These are phyloP conservation scores for Teratosphaeria nubilosa DNA, from an alignment of 2,329 filamentous ascomycete species.

Conservation along the genomic window DNA sequence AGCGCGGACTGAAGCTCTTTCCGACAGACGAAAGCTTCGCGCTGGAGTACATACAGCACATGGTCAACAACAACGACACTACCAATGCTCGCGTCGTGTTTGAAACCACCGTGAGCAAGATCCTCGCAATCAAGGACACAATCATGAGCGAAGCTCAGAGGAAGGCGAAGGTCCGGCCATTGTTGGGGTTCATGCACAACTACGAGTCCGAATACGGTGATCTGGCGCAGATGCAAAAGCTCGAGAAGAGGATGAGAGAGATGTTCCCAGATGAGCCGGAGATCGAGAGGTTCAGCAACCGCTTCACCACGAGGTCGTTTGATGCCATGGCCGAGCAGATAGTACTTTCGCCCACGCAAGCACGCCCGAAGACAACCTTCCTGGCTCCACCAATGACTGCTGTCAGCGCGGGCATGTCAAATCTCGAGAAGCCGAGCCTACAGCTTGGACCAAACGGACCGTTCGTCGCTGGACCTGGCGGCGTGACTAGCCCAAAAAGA, in stretches of 20 bases:
- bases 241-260: constrained; percentile 87
- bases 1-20: constrained; percentile 85
- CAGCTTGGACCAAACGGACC: constrained; percentile 25
- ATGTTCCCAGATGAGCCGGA: constrained; percentile 83
- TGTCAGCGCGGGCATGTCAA: constrained; percentile 11
- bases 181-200: constrained; percentile 88
- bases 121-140: constrained; percentile 45
- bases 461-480: constrained; percentile 16
- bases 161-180: constrained; percentile 59
- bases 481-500: constrained; percentile 31
- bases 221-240: constrained; percentile 75
- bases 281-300: constrained; percentile 62
- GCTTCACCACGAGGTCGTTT: constrained; percentile 61
- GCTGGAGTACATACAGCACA: constrained; percentile 88
- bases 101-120: constrained; percentile 78
- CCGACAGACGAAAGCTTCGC: constrained; percentile 90
- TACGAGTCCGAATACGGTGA: constrained; percentile 94
- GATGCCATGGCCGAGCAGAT: constrained; percentile 73
- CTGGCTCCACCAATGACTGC: neutral
- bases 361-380: constrained; percentile 32
- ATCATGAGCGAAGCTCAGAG: constrained; percentile 32
- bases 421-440: neutral
- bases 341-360: constrained; percentile 76
- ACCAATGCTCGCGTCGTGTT: constrained; percentile 89
- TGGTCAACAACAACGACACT: constrained; percentile 87